A percentile compares a stretch with the other conserved stretches of the same genome.
phyloP scores from a whole-genome alignment of 164 flowering plant genomes.

The Tetracentron sinense region DNA sequence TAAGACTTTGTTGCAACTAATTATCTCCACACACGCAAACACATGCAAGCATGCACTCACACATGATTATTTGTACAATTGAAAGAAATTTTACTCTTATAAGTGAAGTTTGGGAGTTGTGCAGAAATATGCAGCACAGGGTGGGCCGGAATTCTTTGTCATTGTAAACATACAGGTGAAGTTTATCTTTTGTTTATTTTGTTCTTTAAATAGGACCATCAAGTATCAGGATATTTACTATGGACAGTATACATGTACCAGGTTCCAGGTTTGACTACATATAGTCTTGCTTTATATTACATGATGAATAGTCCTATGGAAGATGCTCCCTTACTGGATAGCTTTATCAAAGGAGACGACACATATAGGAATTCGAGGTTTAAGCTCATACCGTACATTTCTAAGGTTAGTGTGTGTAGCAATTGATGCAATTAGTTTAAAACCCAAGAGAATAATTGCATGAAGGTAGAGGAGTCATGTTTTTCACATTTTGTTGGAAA shows the following conservation, averaged over 20 bases:
- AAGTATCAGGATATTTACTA: slow-evolving; percentile 6
- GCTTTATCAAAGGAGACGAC: slow-evolving; percentile 80
- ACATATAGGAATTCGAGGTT: slow-evolving; percentile 84
- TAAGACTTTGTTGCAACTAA: background rate
- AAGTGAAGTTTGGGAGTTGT: slow-evolving; percentile 10
- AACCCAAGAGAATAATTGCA: too few species aligned
- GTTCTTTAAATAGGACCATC: slow-evolving; percentile 1
- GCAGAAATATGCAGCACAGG: slow-evolving; percentile 75
- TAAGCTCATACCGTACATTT: slow-evolving; percentile 91
- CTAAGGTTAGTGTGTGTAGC: slow-evolving; percentile 59
- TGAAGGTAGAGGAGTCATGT: too few species aligned
- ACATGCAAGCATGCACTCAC: background rate
- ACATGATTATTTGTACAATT: background rate
- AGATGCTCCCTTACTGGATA: slow-evolving; percentile 57
- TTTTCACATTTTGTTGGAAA: too few species aligned
- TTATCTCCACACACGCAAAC: too few species aligned
- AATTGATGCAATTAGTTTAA: background rate
- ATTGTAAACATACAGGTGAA: slow-evolving; percentile 82
- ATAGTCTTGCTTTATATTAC: slow-evolving; percentile 65
- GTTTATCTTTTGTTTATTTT: background rate
- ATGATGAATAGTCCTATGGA: slow-evolving; percentile 63
- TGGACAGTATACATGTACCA: slow-evolving; percentile 20
- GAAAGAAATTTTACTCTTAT: slow-evolving; percentile 1
- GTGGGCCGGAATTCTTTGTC: slow-evolving; percentile 85
- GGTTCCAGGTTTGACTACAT: slow-evolving; percentile 82